Base-by-base conservation (phyloP, 345 rosid genomes). In the Zanthoxylum bungeanum region DNA sequence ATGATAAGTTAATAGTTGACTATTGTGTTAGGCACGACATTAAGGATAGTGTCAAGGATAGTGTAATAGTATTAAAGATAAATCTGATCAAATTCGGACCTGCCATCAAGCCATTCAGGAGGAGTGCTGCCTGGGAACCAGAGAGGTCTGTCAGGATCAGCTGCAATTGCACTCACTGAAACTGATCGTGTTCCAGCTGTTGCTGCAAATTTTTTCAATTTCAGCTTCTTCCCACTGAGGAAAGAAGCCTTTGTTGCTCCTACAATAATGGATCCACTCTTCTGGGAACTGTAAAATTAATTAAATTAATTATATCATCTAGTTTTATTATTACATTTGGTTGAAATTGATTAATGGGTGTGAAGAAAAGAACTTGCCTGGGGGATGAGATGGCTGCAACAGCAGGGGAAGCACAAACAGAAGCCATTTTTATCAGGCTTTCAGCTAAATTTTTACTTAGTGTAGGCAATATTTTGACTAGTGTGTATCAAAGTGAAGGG, bases 81-180 rank as follows among this genome's bases (percentile, higher is more conserved):
- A n/a, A n/a, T n/a, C n/a, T n/a, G 19, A 28, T n/a, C 25, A 11
- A 19, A 17, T 28, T 22, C 40, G 52, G 55, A 85, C 94, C 94
- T 87, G 78, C 99, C 98, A 65, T 95, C 98, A 7, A 95, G 97
- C 98, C 97, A 95, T 61, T 87, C 86, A 46, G 98, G 99, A 78
- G 99, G 99, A 49, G 88, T 79, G 86, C 98, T 95, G 46, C 99
- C 99, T 0, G 98, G 99, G 86, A 95, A 95, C 99, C 99, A 95
- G 66, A 95, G 72, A 44, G 99, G 99, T 72, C 99, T 89, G 7
- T 92, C 76, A 3, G 97, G 97, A 25, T 92, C 97, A 0, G 95
- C 98, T 0, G 72, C 97, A 0, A 78, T 93, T 4, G 81, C 93
- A 55, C 87, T 82, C 30, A 85, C 81, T 31, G 85, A 76, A 12